Evolutionary conservation across 805 yeast genomes (phyloP), one percentile per base, ranked within the genome.

Genomic region (Candida endomychidarum): DNA sequence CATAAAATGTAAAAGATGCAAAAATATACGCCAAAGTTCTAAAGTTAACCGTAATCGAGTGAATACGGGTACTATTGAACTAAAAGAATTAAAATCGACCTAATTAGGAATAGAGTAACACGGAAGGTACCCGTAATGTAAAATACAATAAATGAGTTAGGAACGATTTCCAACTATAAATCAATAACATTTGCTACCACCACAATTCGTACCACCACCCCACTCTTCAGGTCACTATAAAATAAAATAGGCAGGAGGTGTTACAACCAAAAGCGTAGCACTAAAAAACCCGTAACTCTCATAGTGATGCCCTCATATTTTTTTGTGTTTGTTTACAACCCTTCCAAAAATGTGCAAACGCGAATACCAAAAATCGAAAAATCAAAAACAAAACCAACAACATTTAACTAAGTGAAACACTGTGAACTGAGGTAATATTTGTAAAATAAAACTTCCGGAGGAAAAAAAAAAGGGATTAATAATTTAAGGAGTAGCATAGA

Each of bases 281-380:
- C n/a, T n/a, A n/a, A n/a, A n/a, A n/a, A n/a, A n/a, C n/a, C n/a
- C n/a, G n/a, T n/a, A n/a, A n/a, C n/a, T n/a, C n/a, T n/a, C n/a
- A n/a, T n/a, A n/a, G n/a, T 12, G 11, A 14, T 10, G 8, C 18
- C 17, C 33, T 29, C 33, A 29, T 20, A n/a, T 32, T 21, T 32
- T 20, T 32, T 8, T 34, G 29, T 25, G 37, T 34, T 34, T 35
- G 38, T 35, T 35, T 35, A 35, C 38, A 19, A 19, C 28, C 28
- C 25, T 19, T 26, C 38, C 38, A 25, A 35, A 35, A 20, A 21
- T 35, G 32, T 24, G 38, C 38, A 34, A 35, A 35, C 38, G 38
- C 38, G 44, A 41, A 41, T 45, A 27, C 48, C 48, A 41, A 38
- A 45, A 45, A 41, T 7, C 39, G 45, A 26, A 34, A 37, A 38